Evolutionary conservation across 257 asterid species (phyloP).

Genomic region (Solanum virginianum): DNA sequence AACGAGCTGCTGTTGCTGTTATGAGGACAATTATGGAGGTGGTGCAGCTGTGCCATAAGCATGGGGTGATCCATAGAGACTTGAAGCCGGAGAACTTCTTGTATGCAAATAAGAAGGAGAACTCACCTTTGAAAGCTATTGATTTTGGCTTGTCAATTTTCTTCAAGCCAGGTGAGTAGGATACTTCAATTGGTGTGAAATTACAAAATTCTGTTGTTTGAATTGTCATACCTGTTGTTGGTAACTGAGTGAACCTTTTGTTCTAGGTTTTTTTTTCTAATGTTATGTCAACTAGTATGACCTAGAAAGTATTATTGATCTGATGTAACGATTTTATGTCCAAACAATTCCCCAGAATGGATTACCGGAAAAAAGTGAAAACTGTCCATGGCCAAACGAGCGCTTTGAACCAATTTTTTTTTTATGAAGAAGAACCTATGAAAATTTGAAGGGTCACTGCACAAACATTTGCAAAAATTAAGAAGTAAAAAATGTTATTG

Average conservation of each 20-base stretch:
- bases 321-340: neutral
- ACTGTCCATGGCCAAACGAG: no score
- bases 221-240: neutral
- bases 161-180: conserved; percentile 70
- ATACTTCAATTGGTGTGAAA: neutral
- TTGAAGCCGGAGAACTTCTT: conserved; percentile 91
- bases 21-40: conserved; percentile 74
- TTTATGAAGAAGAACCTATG: no score
- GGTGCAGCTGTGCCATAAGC: conserved; percentile 81
- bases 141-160: conserved; percentile 89
- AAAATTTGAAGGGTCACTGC: no score
- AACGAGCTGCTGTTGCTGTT: conserved; percentile 80
- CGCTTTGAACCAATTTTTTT: no score
- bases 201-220: neutral
- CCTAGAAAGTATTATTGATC: neutral
- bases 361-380: no score
- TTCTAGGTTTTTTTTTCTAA: neutral
- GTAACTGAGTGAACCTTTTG: neutral
- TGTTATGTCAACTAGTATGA: neutral
- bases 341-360: no score
- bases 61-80: conserved; percentile 89
- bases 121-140: conserved; percentile 92
- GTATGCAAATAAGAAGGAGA: conserved; percentile 78
- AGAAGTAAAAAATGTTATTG: neutral
- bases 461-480: neutral